Conservation (phyloP, 177 flowering plant species). For the Vitis hybrid region DNA sequence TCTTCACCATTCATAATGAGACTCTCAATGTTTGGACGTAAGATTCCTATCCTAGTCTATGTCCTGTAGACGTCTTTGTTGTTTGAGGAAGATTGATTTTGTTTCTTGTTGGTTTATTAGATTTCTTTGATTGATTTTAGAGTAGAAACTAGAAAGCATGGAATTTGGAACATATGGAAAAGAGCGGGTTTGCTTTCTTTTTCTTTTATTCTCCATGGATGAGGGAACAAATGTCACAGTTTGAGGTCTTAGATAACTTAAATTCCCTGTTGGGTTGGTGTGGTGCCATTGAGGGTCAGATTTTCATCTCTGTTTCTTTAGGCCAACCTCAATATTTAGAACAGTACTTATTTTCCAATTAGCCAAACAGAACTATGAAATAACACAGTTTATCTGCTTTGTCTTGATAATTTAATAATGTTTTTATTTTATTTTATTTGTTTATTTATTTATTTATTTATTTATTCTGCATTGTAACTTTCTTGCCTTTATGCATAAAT, state of each 20-base stretch:
- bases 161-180: too few relatives aligned
- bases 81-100: too few relatives aligned
- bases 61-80: too few relatives aligned
- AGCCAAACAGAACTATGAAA: too few relatives aligned
- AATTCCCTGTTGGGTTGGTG: too few relatives aligned
- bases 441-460: not conserved
- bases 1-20: conserved; percentile 89
- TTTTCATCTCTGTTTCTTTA: too few relatives aligned
- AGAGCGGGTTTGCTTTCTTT: not conserved
- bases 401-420: not conserved
- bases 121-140: not conserved
- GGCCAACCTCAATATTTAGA: too few relatives aligned
- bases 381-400: not conserved
- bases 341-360: too few relatives aligned
- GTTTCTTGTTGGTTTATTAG: not conserved
- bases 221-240: not conserved
- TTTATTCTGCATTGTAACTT: not conserved
- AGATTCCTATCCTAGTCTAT: conserved; percentile 19
- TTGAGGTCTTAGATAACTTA: too few relatives aligned
- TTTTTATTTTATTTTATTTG: not conserved
- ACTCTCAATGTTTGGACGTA: conserved; percentile 98
- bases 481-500: not conserved
- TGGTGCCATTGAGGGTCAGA: too few relatives aligned
- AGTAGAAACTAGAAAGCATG: too few relatives aligned
- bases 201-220: not conserved